These are phyloP conservation scores for Botrytis elliptica DNA, from an alignment of 2,329 filamentous ascomycete genomes.

Conservation along the genomic window DNA sequence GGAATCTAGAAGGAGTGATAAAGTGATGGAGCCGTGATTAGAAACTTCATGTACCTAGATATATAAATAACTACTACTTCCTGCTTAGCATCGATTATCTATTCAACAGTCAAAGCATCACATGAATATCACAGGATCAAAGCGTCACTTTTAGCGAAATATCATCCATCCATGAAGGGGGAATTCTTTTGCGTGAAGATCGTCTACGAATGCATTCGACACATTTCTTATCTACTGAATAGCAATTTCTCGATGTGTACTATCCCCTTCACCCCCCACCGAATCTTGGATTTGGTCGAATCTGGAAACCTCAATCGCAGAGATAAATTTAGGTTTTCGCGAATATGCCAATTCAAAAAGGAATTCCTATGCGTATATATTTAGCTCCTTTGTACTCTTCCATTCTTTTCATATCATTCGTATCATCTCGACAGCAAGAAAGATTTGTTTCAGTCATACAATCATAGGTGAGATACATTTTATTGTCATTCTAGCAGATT, in stretches of 20 bases:
- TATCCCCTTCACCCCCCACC: too few species aligned
- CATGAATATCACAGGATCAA: neutral
- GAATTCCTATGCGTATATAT: neutral
- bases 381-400: neutral
- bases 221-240: neutral
- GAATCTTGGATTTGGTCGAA: neutral
- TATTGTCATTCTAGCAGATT: neutral
- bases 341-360: neutral
- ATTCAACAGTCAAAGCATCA: neutral
- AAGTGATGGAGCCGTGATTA: neutral
- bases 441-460: neutral
- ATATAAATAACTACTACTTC: neutral
- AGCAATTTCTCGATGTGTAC: neutral
- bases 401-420: neutral
- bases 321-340: neutral
- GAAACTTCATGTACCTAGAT: neutral
- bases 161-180: neutral
- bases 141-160: neutral
- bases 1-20: neutral
- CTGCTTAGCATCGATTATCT: neutral
- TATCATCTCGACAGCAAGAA: neutral
- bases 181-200: too few species aligned
- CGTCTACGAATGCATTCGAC: neutral
- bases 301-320: neutral
- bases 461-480: neutral